Percentiles rank a stretch among this genome's conserved stretches.
Conservation (phyloP, 2,329 filamentous ascomycete genomes). For the Fusarium sp. region DNA sequence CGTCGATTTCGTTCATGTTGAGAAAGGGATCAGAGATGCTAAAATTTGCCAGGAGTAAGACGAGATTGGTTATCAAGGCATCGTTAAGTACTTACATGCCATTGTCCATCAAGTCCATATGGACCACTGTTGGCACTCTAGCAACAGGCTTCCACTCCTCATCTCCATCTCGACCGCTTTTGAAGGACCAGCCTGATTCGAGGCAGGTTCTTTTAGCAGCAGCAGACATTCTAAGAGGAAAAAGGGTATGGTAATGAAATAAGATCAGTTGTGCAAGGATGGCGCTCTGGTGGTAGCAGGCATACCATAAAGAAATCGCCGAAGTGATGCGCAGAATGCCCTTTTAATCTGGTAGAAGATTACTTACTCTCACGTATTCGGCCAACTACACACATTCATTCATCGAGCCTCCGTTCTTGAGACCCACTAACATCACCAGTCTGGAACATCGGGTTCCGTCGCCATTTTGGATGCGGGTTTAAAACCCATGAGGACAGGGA, state of each 20-base stretch:
- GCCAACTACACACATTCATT: background rate
- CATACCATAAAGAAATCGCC: background rate
- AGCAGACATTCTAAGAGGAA: background rate
- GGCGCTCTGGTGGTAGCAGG: background rate
- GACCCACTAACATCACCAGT: background rate
- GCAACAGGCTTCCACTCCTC: background rate
- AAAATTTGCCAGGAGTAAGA: background rate
- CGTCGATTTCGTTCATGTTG: background rate
- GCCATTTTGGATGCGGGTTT: background rate
- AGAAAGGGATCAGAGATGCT: conserved; percentile 6
- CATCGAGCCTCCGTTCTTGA: background rate
- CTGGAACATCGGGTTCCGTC: background rate
- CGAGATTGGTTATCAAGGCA: background rate
- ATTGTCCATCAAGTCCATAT: conserved; percentile 21
- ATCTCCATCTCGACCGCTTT: background rate
- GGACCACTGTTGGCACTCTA: conserved; percentile 16
- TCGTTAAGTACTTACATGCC: background rate
- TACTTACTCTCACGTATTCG: background rate
- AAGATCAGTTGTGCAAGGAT: background rate
- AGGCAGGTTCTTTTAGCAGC: background rate
- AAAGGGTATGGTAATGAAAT: background rate
- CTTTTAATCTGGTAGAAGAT: background rate
- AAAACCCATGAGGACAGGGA: background rate
- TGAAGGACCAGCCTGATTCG: background rate
- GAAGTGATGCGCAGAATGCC: background rate